Percentiles rank a stretch among this genome's conserved stretches.
Evolutionary conservation across 176 grass and related monocot species (phyloP).

Genomic region (Oryza glaberrima): DNA sequence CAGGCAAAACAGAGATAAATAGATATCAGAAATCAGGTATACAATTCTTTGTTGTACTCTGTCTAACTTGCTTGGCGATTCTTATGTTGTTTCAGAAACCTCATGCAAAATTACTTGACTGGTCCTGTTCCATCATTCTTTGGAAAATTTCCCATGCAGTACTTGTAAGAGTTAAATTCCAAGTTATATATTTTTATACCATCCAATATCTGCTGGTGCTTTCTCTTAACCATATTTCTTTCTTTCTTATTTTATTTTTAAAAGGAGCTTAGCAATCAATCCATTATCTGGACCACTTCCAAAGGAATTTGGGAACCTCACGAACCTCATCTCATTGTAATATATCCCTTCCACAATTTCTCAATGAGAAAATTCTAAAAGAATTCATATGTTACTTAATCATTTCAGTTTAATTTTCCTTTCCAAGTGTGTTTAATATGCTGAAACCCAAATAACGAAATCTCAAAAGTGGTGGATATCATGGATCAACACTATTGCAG

Average conservation of each 20-base stretch:
- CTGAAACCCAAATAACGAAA: background rate
- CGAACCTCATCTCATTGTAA: background rate
- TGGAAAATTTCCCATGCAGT: constrained; percentile 58
- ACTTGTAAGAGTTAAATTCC: constrained; percentile 44
- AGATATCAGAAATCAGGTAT: too few species aligned
- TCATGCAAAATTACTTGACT: constrained; percentile 55
- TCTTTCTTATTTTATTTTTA: background rate
- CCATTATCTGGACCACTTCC: background rate
- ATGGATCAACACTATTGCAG: background rate
- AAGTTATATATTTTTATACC: background rate
- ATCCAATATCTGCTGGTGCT: background rate
- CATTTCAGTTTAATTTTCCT: too few species aligned
- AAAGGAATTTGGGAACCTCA: background rate
- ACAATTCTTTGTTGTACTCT: background rate
- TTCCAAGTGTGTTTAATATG: background rate
- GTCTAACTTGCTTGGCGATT: background rate
- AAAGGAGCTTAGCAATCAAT: background rate
- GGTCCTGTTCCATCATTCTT: constrained; percentile 67
- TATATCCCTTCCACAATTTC: background rate
- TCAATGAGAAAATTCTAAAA: background rate
- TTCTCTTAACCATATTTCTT: background rate
- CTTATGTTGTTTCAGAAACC: constrained; percentile 45
- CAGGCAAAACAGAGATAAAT: too few species aligned
- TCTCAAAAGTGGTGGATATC: background rate
- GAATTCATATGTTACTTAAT: background rate